Conservation (phyloP, 495 filamentous ascomycete species). For the Clohesyomyces aquaticus region DNA sequence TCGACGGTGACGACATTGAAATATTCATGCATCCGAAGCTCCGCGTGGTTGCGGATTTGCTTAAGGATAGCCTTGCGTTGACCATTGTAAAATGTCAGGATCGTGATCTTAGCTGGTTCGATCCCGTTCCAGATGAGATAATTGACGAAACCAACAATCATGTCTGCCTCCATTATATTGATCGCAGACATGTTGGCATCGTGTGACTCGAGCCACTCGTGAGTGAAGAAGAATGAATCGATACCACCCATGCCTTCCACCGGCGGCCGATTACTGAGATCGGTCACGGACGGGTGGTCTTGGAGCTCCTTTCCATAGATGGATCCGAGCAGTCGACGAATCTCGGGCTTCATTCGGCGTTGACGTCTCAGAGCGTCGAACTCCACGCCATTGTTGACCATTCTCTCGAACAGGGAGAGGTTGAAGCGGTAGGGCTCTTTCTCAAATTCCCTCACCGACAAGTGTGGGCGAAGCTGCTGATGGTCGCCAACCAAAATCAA, state of each 20-base stretch:
- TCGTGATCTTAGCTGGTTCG: slow-evolving; percentile 65
- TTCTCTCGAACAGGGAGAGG: slow-evolving; percentile 76
- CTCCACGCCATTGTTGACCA: slow-evolving; percentile 69
- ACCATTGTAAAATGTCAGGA: slow-evolving; percentile 88
- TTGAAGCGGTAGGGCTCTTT: slow-evolving; percentile 63
- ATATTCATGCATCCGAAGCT: slow-evolving; percentile 52
- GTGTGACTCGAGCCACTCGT: slow-evolving; percentile 66
- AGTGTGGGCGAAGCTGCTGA: slow-evolving; percentile 69
- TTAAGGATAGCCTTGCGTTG: slow-evolving; percentile 69
- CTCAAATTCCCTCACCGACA: slow-evolving; percentile 58
- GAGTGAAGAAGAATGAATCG: slow-evolving; percentile 73
- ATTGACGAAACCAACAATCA: slow-evolving; percentile 72
- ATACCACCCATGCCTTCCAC: slow-evolving; percentile 79
- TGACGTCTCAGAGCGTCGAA: slow-evolving; percentile 65
- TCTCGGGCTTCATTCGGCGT: slow-evolving; percentile 74
- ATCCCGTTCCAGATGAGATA: slow-evolving; percentile 74
- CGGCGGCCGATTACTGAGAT: slow-evolving; percentile 53
- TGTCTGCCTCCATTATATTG: slow-evolving; percentile 75
- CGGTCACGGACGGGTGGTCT: slow-evolving; percentile 70
- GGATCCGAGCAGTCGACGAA: slow-evolving; percentile 63
- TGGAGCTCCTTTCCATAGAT: slow-evolving; percentile 68
- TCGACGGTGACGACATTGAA: slow-evolving; percentile 85
- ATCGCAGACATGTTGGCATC: slow-evolving; percentile 70
- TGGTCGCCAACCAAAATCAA: slow-evolving; percentile 79
- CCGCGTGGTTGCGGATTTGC: slow-evolving; percentile 55